Base-by-base conservation (phyloP, 148 eudicot species). In the Salicornia ramosissima region DNA sequence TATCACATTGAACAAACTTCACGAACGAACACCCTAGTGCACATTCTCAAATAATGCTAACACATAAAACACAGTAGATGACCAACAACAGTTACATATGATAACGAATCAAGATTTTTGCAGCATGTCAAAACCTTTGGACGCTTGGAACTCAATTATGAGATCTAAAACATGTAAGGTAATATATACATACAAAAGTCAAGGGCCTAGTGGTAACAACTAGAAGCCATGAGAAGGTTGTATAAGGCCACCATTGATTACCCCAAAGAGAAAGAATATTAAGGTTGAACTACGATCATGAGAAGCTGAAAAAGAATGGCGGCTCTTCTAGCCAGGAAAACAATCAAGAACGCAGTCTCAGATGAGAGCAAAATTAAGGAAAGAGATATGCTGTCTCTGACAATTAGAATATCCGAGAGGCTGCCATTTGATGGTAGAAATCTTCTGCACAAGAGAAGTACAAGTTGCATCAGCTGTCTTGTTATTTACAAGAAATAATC, bases 361-460 rank as follows among this genome's bases (percentile, higher is more conserved):
- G 61, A 50, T 57, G 63, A 66, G 72, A 66, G 62, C 61, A 71
- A 43, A 59, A 34, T 60, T 60, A n/a, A 58, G 67, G 50, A 50
- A 29, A 28, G 67, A 14, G 45, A 72, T 67, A 61, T 59, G 72
- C 61, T 53, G 73, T 71, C 80, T 71, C 76, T 71, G 63, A 73
- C 71, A 67, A 31, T 45, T 72, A 65, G 56, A 67, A 76, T 76
- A 75, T 72, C 70, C 75, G 69, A 64, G 61, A 69, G 62, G 72
- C 75, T 49, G 76, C 69, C 46, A 74, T 68, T 68, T 68, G 78
- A 71, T 62, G 39, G 67, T 53, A 70, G 66, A 65, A 47, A 75
- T 70, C 66, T 71, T 78, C 86, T 80, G 86, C 86, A 83, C 72
- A 80, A 73, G 57, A 75, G 73, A 72, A 72, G 71, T 65, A 55